Evolutionary conservation across 2,329 filamentous ascomycete genomes (phyloP).

Genomic region (Hirsutella minnesotensis): DNA sequence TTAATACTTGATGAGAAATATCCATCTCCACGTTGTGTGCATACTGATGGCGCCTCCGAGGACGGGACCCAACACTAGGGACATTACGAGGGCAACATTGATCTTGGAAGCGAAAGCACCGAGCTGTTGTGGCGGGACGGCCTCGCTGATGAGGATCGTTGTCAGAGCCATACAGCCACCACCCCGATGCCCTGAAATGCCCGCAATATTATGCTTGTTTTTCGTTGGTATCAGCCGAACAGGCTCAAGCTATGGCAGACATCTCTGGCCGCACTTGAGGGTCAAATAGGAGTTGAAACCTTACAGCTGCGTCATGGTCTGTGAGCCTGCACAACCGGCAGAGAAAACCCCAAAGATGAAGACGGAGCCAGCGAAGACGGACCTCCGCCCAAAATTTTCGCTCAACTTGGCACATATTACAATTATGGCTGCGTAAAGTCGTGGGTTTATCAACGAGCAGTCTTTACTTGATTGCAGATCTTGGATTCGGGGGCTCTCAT

Average conservation of each 20-base stretch:
- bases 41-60: slow-evolving; percentile 36
- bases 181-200: slow-evolving; percentile 39
- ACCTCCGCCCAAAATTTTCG: slow-evolving; percentile 22
- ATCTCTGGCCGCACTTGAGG: too few relatives aligned
- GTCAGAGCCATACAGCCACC: slow-evolving; percentile 39
- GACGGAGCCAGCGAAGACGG: slow-evolving; percentile 10
- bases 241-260: too few relatives aligned
- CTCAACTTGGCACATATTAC: slow-evolving; percentile 31
- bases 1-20: slow-evolving; percentile 37
- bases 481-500: too few relatives aligned
- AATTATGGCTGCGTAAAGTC: slow-evolving; percentile 20
- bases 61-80: slow-evolving; percentile 36
- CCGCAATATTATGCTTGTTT: slow-evolving; percentile 32
- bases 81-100: slow-evolving; percentile 24
- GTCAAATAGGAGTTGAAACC: background rate
- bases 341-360: slow-evolving; percentile 30
- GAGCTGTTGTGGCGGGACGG: slow-evolving; percentile 25
- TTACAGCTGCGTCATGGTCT: slow-evolving; percentile 27
- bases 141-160: slow-evolving; percentile 34
- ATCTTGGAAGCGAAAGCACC: slow-evolving; percentile 18
- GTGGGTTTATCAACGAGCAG: background rate
- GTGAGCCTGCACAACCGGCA: slow-evolving; percentile 27
- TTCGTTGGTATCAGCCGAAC: background rate
- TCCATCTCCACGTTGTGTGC: slow-evolving; percentile 31
- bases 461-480: too few relatives aligned